Evolutionary conservation across 2,329 filamentous ascomycete genomes (phyloP).

Genomic region (Lasiodiplodia sp.): DNA sequence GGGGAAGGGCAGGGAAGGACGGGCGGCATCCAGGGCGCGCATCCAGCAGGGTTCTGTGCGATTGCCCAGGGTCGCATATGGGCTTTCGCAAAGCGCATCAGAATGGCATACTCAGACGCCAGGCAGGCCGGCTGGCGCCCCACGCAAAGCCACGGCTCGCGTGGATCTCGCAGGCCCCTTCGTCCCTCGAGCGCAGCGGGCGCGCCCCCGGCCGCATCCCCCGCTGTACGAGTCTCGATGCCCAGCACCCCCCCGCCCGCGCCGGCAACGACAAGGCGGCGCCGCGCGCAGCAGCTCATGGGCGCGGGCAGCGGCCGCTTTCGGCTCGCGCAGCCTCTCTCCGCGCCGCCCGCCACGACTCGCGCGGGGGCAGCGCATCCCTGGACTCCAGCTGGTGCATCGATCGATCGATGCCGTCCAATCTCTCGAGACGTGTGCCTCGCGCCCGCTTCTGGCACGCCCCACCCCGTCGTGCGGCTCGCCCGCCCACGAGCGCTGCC

Average conservation of each 20-base stretch:
- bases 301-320: constrained; percentile 22
- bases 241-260: constrained; percentile 8
- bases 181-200: constrained; percentile 3
- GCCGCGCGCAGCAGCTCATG: constrained; percentile 9
- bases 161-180: constrained; percentile 27
- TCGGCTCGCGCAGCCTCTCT: constrained; percentile 27
- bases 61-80: constrained; percentile 31
- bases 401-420: constrained; percentile 30
- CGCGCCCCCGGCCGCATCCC: constrained; percentile 16
- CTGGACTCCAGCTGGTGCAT: constrained; percentile 25
- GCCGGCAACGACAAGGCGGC: constrained; percentile 23
- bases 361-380: constrained; percentile 23
- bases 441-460: constrained; percentile 28
- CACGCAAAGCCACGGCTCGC: constrained; percentile 31
- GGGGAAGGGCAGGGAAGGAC: constrained; percentile 20
- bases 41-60: constrained; percentile 30
- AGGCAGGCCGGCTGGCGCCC: constrained; percentile 26
- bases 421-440: constrained; percentile 24
- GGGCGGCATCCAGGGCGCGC: constrained; percentile 29
- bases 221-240: not conserved
- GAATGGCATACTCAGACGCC: constrained; percentile 30
- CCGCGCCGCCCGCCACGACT: constrained; percentile 22
- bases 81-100: constrained; percentile 31
- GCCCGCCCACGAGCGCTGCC: constrained; percentile 19
- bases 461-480: constrained; percentile 27